These are phyloP conservation scores for Morella rubra DNA, from an alignment of 306 rosid genomes.

Conservation along the genomic window DNA sequence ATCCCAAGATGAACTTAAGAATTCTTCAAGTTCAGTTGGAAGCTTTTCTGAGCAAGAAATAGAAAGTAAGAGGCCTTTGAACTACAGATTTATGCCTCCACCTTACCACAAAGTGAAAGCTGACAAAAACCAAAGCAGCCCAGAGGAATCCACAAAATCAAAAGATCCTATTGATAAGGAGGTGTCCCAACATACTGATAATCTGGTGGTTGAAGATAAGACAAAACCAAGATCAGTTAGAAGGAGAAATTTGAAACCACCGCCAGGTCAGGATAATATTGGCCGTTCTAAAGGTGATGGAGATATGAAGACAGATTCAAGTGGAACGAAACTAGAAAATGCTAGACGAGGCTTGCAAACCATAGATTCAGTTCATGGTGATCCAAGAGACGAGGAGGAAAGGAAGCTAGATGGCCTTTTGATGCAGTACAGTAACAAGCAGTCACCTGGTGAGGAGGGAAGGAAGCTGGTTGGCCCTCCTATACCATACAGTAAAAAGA, in stretches of 20 bases:
- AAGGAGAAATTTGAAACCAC: constrained; percentile 41
- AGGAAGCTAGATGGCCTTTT: constrained; percentile 36
- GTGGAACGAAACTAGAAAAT: constrained; percentile 8
- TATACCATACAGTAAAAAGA: too few relatives aligned
- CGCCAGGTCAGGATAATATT: constrained; percentile 8
- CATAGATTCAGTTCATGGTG: not conserved
- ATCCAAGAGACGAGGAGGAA: constrained; percentile 27
- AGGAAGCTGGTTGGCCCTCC: too few relatives aligned
- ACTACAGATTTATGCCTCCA: constrained; percentile 44
- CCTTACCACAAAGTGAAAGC: constrained; percentile 62
- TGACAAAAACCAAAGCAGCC: constrained; percentile 24
- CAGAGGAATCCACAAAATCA: constrained; percentile 30
- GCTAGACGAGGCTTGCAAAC: not conserved
- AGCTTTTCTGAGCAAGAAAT: constrained; percentile 54
- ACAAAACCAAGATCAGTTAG: constrained; percentile 68
- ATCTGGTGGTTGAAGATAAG: constrained; percentile 31
- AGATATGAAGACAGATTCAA: not conserved
- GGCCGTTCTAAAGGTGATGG: not conserved
- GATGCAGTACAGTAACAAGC: constrained; percentile 38
- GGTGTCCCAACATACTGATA: constrained; percentile 11
- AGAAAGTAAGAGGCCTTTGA: constrained; percentile 42
- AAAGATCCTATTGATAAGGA: constrained; percentile 23
- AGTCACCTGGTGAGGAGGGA: constrained; percentile 10
- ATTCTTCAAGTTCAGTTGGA: constrained; percentile 49
- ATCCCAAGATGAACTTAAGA: constrained; percentile 40